Conservation (phyloP, 2,329 filamentous ascomycete genomes). For the Allantophomopsis lycopodina region DNA sequence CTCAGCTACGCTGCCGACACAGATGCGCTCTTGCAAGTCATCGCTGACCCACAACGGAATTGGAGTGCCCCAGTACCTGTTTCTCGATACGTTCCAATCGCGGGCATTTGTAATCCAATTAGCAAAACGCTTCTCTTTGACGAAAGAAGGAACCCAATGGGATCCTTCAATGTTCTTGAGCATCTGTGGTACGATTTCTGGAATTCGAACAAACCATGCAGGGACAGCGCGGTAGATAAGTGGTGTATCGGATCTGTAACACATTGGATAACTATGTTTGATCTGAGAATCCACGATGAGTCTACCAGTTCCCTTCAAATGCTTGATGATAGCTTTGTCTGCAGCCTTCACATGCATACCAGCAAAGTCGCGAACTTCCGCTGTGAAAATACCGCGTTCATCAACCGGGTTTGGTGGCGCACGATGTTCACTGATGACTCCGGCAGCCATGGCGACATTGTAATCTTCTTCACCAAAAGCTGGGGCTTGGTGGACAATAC, state of each 20-base stretch:
- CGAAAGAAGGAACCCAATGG: constrained; percentile 82
- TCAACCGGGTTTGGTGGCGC: constrained; percentile 87
- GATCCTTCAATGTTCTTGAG: constrained; percentile 80
- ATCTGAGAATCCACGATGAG: constrained; percentile 77
- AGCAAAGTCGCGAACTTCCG: constrained; percentile 64
- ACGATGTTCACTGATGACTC: constrained; percentile 63
- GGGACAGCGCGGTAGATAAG: constrained; percentile 87
- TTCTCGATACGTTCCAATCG: constrained; percentile 92
- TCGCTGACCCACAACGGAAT: constrained; percentile 88
- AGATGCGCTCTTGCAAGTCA: constrained; percentile 75
- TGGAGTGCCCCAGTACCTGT: constrained; percentile 91
- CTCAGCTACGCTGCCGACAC: constrained; percentile 73
- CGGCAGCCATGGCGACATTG: constrained; percentile 61
- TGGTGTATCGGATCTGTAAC: constrained; percentile 87
- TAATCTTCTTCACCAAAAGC: constrained; percentile 97
- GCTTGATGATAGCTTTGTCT: constrained; percentile 85
- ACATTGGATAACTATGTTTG: constrained; percentile 87
- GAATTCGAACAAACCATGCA: constrained; percentile 89
- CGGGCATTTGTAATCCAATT: constrained; percentile 86
- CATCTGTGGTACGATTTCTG: constrained; percentile 73
- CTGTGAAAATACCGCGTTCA: constrained; percentile 66
- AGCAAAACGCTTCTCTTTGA: constrained; percentile 83
- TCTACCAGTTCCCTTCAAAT: constrained; percentile 64
- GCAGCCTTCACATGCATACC: constrained; percentile 86
- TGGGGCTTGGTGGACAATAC: constrained; percentile 86